Evolutionary conservation across 805 yeast species (phyloP).

Genomic region (Wickerhamiella dianesei): DNA sequence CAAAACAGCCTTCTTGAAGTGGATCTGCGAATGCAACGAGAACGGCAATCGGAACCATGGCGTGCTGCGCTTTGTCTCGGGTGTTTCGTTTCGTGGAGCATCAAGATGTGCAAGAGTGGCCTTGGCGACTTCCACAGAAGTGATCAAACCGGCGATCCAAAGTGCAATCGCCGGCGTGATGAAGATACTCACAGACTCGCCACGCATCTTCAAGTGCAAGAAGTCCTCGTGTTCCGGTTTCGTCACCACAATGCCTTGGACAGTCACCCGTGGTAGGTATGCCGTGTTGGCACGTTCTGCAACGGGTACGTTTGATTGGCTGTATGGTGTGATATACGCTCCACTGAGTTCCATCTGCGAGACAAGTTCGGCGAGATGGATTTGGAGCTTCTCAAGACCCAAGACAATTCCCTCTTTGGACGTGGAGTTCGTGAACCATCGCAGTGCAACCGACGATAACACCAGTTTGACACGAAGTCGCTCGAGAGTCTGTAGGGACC

Average conservation of each 20-base stretch:
- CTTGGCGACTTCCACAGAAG: slow-evolving; percentile 28
- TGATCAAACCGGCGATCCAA: slow-evolving; percentile 35
- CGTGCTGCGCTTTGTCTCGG: background rate
- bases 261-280: slow-evolving; percentile 20
- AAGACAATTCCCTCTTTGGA: slow-evolving; percentile 53
- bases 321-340: slow-evolving; percentile 51
- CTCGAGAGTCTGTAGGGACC: slow-evolving; percentile 2
- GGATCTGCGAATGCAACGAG: slow-evolving; percentile 1
- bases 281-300: slow-evolving; percentile 18
- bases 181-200: slow-evolving; percentile 20
- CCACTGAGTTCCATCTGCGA: slow-evolving; percentile 60
- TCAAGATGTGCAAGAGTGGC: background rate
- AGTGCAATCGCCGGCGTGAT: slow-evolving; percentile 25
- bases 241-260: slow-evolving; percentile 10
- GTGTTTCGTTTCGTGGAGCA: background rate
- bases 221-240: slow-evolving; percentile 7
- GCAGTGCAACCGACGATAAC: slow-evolving; percentile 47
- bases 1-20: slow-evolving; percentile 14
- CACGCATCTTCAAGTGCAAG: slow-evolving; percentile 15
- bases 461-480: slow-evolving; percentile 9
- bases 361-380: slow-evolving; percentile 43
- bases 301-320: slow-evolving; percentile 13
- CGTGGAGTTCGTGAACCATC: slow-evolving; percentile 39
- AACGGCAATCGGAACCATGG: slow-evolving; percentile 1
- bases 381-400: slow-evolving; percentile 64